These are phyloP conservation scores for Sideroxylon spinosum DNA, from an alignment of 179 eudicot genomes.

Conservation along the genomic window DNA sequence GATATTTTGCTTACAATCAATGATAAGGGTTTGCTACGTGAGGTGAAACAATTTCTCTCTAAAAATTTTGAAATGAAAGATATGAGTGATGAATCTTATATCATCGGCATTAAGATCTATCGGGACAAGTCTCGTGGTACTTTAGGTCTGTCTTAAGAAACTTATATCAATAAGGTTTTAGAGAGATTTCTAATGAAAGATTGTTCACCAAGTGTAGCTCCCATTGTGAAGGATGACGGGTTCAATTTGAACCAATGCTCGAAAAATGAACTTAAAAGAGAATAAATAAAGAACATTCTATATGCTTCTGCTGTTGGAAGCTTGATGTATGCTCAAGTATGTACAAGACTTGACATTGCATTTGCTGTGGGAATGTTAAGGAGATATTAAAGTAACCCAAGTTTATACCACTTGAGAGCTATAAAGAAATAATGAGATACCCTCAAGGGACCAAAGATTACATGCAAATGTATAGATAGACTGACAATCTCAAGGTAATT, in stretches of 20 bases:
- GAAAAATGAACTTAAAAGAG: background rate
- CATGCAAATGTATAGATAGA: background rate
- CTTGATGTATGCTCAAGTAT: background rate
- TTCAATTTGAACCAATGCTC: background rate
- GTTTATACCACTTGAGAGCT: background rate
- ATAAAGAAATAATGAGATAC: background rate
- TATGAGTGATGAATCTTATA: no score
- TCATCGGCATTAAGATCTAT: no score
- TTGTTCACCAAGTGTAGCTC: no score
- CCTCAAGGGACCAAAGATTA: background rate
- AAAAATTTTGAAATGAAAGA: background rate
- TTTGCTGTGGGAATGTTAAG: conserved; percentile 5
- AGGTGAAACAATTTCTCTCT: background rate
- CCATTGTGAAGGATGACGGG: no score
- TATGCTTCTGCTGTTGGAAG: background rate
- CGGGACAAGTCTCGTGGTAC: no score
- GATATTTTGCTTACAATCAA: background rate
- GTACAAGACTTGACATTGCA: conserved; percentile 4
- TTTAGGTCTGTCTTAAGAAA: no score
- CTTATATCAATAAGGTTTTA: no score
- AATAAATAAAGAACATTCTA: background rate
- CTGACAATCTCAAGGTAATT: background rate
- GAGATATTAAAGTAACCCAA: conserved; percentile 7
- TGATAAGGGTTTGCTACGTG: conserved; percentile 1
- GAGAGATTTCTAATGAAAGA: no score